These are phyloP conservation scores for Calonectria crousiana DNA, from an alignment of 2,329 filamentous ascomycete species.

Conservation along the genomic window DNA sequence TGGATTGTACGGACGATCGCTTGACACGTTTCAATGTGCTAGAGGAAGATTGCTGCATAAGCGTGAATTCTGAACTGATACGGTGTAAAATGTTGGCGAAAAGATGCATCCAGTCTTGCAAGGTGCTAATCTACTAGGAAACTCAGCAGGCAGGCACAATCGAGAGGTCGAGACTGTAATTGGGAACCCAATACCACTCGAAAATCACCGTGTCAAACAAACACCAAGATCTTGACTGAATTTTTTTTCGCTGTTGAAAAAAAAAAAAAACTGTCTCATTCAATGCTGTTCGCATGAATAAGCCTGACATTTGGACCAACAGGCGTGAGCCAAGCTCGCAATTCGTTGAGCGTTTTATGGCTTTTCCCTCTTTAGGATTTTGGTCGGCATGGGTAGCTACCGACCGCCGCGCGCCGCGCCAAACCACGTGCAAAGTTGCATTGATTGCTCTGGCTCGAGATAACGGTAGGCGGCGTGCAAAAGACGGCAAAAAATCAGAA, in stretches of 20 bases:
- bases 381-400: constrained; percentile 23
- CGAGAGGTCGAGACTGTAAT: neutral
- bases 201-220: neutral
- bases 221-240: neutral
- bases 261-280: neutral
- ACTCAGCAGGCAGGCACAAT: neutral
- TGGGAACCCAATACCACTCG: neutral
- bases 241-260: neutral
- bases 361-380: constrained; percentile 12
- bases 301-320: neutral
- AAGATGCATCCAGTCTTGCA: neutral
- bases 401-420: constrained; percentile 19
- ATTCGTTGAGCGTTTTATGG: neutral
- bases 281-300: neutral
- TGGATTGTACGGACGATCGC: neutral
- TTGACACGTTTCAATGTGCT: neutral
- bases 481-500: neutral
- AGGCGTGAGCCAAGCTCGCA: neutral
- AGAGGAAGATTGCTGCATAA: neutral
- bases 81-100: neutral
- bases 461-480: neutral
- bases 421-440: constrained; percentile 21
- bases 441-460: constrained; percentile 9
- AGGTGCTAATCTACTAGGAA: neutral
- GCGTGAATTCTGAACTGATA: neutral